Conservation (phyloP, 306 rosid genomes). For the Rubus parviflorus region DNA sequence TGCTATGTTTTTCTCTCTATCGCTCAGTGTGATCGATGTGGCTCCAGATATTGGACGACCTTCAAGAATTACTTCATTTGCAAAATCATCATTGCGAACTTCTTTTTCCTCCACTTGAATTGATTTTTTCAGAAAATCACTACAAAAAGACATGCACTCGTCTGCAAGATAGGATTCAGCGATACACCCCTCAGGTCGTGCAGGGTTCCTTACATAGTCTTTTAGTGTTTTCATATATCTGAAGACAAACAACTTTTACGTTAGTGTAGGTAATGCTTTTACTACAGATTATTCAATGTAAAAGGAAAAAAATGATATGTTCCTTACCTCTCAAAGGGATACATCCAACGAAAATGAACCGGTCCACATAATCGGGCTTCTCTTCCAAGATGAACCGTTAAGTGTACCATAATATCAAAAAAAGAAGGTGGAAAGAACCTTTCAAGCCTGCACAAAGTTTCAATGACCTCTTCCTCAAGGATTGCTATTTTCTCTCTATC, state of each 20-base stretch:
- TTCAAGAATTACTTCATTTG: background rate
- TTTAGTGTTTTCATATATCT: background rate
- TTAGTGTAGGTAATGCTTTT: too few relatives aligned
- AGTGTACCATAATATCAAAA: background rate
- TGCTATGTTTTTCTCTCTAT: background rate
- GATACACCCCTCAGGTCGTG: background rate
- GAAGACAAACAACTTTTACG: background rate
- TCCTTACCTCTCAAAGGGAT: background rate
- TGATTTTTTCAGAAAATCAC: background rate
- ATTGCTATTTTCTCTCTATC: background rate
- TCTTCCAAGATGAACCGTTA: background rate
- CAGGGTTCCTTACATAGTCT: background rate
- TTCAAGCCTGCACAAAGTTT: background rate
- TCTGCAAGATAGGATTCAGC: background rate
- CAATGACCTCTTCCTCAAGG: background rate
- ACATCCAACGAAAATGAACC: background rate
- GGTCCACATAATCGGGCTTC: slow-evolving; percentile 1
- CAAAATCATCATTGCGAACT: background rate
- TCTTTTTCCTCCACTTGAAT: background rate
- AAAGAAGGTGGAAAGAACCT: background rate
- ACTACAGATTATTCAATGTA: too few relatives aligned
- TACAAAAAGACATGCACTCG: background rate
- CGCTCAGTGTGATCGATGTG: background rate
- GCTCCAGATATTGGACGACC: background rate
- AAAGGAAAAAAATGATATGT: too few relatives aligned